Conservation (phyloP, 768 basidiomycete genomes). For the Hygrophorus russula region DNA sequence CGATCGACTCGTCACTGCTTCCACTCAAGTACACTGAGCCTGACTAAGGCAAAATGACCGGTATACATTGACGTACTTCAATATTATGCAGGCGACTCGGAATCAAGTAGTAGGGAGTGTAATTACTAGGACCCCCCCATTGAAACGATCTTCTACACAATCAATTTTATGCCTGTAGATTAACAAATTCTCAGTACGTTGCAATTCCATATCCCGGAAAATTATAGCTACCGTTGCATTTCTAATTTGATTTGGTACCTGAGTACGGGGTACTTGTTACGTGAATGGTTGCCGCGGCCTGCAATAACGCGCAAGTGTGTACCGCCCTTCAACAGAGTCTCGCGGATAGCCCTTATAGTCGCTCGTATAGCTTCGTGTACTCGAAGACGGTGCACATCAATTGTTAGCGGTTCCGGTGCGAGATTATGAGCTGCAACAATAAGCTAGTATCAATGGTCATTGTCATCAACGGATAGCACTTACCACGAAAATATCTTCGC, state of each 20-base stretch:
- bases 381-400: conserved; percentile 41
- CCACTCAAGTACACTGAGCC: too few relatives aligned
- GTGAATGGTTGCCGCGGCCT: conserved; percentile 79
- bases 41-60: too few relatives aligned
- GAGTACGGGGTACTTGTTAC: conserved; percentile 58
- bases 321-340: conserved; percentile 21
- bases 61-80: too few relatives aligned
- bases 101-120: too few relatives aligned
- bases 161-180: too few relatives aligned
- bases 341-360: conserved; percentile 31
- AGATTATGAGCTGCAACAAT: conserved; percentile 26
- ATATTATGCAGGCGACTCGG: too few relatives aligned
- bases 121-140: too few relatives aligned
- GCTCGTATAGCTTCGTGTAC: conserved; percentile 32
- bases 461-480: conserved; percentile 9
- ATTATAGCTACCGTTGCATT: too few relatives aligned
- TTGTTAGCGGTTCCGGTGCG: conserved; percentile 18
- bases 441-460: conserved; percentile 4
- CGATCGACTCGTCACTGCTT: too few relatives aligned
- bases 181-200: too few relatives aligned
- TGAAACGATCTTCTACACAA: too few relatives aligned
- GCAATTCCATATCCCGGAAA: too few relatives aligned
- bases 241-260: conserved; percentile 14
- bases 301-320: conserved; percentile 31
- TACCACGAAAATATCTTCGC: conserved; percentile 32